Base-by-base conservation (phyloP, 2,329 filamentous ascomycete species). In the Aspergillus tanneri region DNA sequence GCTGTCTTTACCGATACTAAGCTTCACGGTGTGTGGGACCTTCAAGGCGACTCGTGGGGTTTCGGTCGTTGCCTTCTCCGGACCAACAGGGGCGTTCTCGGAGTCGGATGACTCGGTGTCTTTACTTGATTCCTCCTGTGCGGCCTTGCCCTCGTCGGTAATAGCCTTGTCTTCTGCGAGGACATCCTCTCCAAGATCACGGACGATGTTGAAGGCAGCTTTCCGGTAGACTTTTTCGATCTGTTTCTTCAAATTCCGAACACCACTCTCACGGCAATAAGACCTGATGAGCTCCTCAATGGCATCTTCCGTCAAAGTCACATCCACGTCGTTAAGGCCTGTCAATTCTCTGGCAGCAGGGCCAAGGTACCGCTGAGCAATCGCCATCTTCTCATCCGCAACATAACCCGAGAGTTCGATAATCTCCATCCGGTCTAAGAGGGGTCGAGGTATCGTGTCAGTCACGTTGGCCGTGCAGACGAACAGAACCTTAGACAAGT, bases 391-490 rank as follows among this genome's bases (percentile, higher is more conserved):
- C 78, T 99, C 93, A 57, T 99, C 92, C 0, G 92, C 85, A 42
- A 99, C 92, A 65, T 99, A 99, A 9, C 93, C 93, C 27, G 92
- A 97, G 2, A 99, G 80, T 54, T 95, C 85, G 58, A 99, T 99
- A 62, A 97, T 84, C 70, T 99, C 93, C 93, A 99, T 99, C 59
- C 93, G 86, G 67, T 99, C 93, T 12, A 97, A 80, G 0, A 99
- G 79, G 3, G 93, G 95, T 34, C 91, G 83, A 12, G 93, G 93
- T 53, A 99, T 99, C 0, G 93, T 99, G 63, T 99, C 93, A 0
- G 91, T 96, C 86, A 97, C 95, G 70, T 99, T 99, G 50, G 93
- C 93, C 11, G 93, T 99, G 78, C 93, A 99, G 34, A 99, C 93
- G 66, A 99, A 99, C 18, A 99, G 80, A 2, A 99, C 93, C 74